Evolutionary conservation across 2,329 filamentous ascomycete genomes (phyloP), one percentile per base, ranked within the genome.

Genomic region (Hypomyces rosellus): DNA sequence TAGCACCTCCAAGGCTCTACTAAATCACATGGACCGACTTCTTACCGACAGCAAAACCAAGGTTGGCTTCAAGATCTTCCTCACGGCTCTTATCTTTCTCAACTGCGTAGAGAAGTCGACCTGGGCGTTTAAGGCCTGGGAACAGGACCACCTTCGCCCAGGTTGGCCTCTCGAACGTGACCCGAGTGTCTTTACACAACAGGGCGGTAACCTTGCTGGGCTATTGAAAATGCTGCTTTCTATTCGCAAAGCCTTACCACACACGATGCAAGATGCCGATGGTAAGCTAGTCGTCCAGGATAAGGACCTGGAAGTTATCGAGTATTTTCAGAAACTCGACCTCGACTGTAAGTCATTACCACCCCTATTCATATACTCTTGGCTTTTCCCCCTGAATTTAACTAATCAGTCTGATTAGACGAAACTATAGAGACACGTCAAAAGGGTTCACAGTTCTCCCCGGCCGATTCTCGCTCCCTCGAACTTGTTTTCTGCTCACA

Each of bases 81-180:
- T 85, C 18, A 76, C 81, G 3, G 75, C 79, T 3, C 64, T 85
- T 49, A 77, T 85, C 48, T 77, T 85, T 54, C 74, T 85, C 44
- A 84, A 83, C 59, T 84, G 80, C 56, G 72, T 85, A 13, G 82
- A 86, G 61, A 85, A 85, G 66, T 81, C 80, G 0, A 85, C 81
- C 0, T 86, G 82, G 82, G 77, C 80, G 1, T 85, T 85, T 67
- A 83, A 84, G 55, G 81, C 79, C 2, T 86, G 81, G 81, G 81
- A 84, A 57, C 78, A 84, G 61, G 75, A 80, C 49, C 76, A 78
- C 45, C 73, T 84, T 22, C 74, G 77, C 2, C 73, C 74, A 1
- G 74, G 75, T 40, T 85, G 82, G 82, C 82, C 82, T 4, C 69
- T 85, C 3, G 78, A 81, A 59, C 65, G 70, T 36, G 75, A 77